phyloP scores from a whole-genome alignment of 192 early-diverging fungal species.

The Umbelopsis sp. region DNA sequence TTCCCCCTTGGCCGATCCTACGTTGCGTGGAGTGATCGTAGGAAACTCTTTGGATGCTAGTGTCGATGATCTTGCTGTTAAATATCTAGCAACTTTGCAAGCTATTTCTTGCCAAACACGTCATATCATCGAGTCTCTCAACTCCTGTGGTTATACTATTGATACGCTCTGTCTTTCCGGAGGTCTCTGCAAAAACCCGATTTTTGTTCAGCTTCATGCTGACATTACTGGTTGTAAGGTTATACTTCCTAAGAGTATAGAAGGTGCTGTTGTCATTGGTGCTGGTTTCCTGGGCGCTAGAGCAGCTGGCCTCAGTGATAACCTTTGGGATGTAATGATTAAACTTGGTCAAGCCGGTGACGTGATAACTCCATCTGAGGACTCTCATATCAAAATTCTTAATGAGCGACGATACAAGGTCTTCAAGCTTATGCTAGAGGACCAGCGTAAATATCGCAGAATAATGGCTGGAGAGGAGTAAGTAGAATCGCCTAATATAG shows the following conservation, averaged over 20 bases:
- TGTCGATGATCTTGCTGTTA: constrained; percentile 50
- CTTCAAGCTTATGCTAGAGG: constrained; percentile 59
- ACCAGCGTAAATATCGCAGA: constrained; percentile 53
- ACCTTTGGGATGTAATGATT: constrained; percentile 61
- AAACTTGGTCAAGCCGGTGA: constrained; percentile 49
- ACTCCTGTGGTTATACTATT: constrained; percentile 52
- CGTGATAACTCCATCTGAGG: constrained; percentile 47
- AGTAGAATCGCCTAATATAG: not conserved
- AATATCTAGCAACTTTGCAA: constrained; percentile 62
- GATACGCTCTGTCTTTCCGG: constrained; percentile 66
- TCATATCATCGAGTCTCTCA: constrained; percentile 61
- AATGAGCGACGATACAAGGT: constrained; percentile 59
- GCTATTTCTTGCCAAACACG: constrained; percentile 67
- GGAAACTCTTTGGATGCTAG: constrained; percentile 57
- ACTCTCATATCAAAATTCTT: constrained; percentile 34
- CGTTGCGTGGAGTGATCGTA: constrained; percentile 57
- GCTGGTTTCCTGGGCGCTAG: constrained; percentile 68
- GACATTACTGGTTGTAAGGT: constrained; percentile 59
- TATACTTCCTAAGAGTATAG: constrained; percentile 55
- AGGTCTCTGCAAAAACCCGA: constrained; percentile 61
- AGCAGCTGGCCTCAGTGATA: constrained; percentile 41
- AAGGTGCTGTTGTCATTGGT: constrained; percentile 68
- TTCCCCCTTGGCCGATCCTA: constrained; percentile 68
- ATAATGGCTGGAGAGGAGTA: constrained; percentile 50
- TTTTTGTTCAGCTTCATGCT: constrained; percentile 64